Evolutionary conservation across 2,329 filamentous ascomycete species (phyloP).

Genomic region (Rugonectria rugulosa): DNA sequence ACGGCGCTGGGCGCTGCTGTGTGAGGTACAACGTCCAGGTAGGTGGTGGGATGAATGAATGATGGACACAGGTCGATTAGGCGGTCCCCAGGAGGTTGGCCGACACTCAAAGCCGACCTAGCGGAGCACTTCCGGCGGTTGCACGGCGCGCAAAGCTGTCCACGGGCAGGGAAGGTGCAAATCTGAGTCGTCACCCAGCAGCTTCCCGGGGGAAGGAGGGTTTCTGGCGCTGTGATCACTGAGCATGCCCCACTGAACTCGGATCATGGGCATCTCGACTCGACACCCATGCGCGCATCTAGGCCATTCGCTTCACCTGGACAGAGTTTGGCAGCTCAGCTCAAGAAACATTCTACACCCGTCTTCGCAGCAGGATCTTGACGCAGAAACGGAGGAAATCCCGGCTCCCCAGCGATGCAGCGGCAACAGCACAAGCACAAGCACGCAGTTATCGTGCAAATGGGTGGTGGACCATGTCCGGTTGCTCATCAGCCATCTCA

Average conservation of each 20-base stretch:
- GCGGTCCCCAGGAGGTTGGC: background rate
- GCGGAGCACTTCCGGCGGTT: background rate
- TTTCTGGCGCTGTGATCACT: background rate
- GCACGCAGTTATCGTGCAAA: too few species aligned
- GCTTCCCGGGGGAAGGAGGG: background rate
- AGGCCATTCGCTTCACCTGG: too few species aligned
- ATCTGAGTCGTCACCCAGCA: background rate
- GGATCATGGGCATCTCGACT: too few species aligned
- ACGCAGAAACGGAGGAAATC: background rate
- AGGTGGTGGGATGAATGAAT: background rate
- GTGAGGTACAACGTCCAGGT: too few species aligned
- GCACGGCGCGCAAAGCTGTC: too few species aligned
- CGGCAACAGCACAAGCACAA: too few species aligned
- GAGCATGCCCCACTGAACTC: background rate
- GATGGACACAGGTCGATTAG: background rate
- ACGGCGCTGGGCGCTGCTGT: conserved; percentile 2
- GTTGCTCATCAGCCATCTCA: too few species aligned
- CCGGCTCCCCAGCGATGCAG: background rate
- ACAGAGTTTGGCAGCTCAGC: background rate
- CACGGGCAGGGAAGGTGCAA: background rate
- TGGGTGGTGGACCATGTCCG: too few species aligned
- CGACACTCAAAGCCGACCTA: background rate
- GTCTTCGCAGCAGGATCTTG: too few species aligned
- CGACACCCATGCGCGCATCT: too few species aligned
- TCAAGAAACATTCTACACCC: background rate